phyloP scores from a whole-genome alignment of 257 asterid species.

The Solanum infundibuliforme region DNA sequence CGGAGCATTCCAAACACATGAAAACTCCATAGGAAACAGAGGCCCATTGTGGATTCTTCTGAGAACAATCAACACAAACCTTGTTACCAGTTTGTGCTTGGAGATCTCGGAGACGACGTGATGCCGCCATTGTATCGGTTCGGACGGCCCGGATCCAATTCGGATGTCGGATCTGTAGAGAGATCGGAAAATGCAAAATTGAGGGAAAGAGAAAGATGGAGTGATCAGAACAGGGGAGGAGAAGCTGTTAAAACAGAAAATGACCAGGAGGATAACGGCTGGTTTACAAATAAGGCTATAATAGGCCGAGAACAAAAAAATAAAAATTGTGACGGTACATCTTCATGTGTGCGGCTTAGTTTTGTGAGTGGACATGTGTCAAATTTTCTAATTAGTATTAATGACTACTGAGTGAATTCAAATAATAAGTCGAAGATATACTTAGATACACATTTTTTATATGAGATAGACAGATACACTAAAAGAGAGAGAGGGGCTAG shows the following conservation, averaged over 20 bases:
- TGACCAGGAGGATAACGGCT: neutral
- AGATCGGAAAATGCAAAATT: neutral
- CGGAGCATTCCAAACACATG: conserved; percentile 97
- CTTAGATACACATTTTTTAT: too few relatives aligned
- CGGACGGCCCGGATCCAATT: neutral
- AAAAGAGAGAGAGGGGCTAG: neutral
- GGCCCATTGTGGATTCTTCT: conserved; percentile 96
- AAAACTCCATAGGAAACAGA: conserved; percentile 90
- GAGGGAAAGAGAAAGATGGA: neutral
- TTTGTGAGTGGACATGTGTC: neutral
- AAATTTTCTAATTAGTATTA: too few relatives aligned
- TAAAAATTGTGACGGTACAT: too few relatives aligned
- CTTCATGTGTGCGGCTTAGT: neutral
- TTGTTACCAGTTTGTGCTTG: conserved; percentile 76
- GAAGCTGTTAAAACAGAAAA: neutral
- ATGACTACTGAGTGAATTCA: neutral
- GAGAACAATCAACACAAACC: conserved; percentile 84
- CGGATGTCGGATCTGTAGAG: neutral
- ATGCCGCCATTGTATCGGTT: conserved; percentile 47
- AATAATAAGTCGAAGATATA: too few relatives aligned
- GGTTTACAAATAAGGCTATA: neutral
- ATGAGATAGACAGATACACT: too few relatives aligned
- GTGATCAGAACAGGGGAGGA: neutral
- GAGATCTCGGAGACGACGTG: conserved; percentile 85
- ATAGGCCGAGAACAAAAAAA: neutral